A percentile compares a stretch with the other conserved stretches of the same genome.
phyloP scores from a whole-genome alignment of 1,284 basidiomycete species.

The Crocinoboletus sp. region DNA sequence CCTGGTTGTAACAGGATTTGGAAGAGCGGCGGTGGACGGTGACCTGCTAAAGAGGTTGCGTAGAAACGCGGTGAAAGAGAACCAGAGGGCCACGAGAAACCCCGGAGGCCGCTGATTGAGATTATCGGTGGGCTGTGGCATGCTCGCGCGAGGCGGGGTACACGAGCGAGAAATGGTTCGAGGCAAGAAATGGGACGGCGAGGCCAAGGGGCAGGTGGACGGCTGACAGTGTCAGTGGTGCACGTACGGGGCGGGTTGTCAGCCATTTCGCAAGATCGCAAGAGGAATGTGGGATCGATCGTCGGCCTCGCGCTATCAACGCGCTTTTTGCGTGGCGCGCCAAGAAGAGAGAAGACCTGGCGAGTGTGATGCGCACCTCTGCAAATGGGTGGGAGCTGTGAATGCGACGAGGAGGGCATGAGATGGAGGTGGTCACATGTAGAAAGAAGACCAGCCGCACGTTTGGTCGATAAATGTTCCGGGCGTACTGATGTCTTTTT shows the following conservation, averaged over 20 bases:
- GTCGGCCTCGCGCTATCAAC: conserved; percentile 18
- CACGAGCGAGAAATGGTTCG: not conserved
- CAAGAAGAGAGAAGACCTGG: not conserved
- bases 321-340: conserved; percentile 11
- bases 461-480: conserved; percentile 14
- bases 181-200: not conserved
- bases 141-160: conserved; percentile 2
- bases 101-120: conserved; percentile 2
- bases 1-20: conserved; percentile 16
- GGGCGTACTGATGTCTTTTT: conserved; percentile 7
- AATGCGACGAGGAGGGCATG: not conserved
- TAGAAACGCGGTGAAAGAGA: conserved; percentile 10
- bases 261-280: no score
- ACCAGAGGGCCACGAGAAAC: conserved; percentile 17
- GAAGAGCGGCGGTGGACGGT: conserved; percentile 8
- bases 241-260: conserved; percentile 3
- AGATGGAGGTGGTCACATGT: not conserved
- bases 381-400: not conserved
- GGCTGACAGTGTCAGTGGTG: conserved; percentile 1
- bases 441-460: not conserved
- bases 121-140: not conserved
- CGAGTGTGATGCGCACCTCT: conserved; percentile 10
- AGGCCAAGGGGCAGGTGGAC: not conserved
- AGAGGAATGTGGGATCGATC: conserved; percentile 10
- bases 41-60: conserved; percentile 10